Base-by-base conservation (phyloP, 2,329 filamentous ascomycete genomes). In the Cercospora beticola region DNA sequence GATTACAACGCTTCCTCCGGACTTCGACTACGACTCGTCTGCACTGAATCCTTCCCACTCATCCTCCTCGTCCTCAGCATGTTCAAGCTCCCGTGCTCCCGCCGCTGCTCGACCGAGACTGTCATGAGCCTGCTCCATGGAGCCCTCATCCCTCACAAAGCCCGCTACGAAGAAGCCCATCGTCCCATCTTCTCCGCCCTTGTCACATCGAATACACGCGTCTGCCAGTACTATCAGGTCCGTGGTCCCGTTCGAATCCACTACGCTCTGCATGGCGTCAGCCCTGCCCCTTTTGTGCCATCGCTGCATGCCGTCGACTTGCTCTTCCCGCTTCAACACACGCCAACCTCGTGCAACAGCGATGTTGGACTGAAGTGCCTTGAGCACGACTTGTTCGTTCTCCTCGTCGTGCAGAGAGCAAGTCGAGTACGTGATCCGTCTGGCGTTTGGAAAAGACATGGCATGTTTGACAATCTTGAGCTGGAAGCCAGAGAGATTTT, bases 131-230 rank as follows among this genome's bases (percentile, higher is more conserved):
- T 10, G 8, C 18, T 8, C 30, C 23, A 28, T 31, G 23, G 14
- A 60, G 23, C 18, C 58, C 10, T 58, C 73, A 54, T 90, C 87
- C 64, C 92, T 84, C 3, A 92, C 86, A 79, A 99, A 97, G 0
- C 86, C 92, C n/a, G 89, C 93, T 21, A 97, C 92, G 75, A 99
- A 99, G 80, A 99, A 98, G 0, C 95, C 94, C 87, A 97, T 97
- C 0, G 94, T 92, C 0, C 93, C 93, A 71, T 91, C 87, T 9
- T 89, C 89, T 73, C 94, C 93, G 28, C 88, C 91, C 74, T 94
- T 92, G 79, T 91, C 90, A 33, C 92, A 92, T 68, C 94, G 85
- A 66, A 97, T 90, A 76, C 93, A 97, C 2, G 86, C 91, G 28
- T 94, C 89, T 5, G 89, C 87, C 1, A 92, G 78, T 43, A 74